Conservation (phyloP, 805 yeast species). For the Ogataea nonfermentans region DNA sequence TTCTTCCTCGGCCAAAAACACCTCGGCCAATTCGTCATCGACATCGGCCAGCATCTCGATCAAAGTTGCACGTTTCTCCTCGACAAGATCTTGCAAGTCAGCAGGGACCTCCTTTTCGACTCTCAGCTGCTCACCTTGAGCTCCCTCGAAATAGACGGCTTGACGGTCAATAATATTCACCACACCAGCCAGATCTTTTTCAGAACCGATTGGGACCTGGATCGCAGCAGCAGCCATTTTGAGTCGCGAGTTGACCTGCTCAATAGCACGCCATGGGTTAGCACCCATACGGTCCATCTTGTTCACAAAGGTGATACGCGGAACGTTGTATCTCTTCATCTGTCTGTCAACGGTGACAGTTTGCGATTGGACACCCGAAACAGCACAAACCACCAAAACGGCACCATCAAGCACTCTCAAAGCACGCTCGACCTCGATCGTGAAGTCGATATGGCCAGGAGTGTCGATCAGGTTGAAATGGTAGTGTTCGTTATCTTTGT, state of each 20-base stretch:
- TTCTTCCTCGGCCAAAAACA: slow-evolving; percentile 84
- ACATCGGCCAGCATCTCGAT: slow-evolving; percentile 97
- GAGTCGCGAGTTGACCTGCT: slow-evolving; percentile 82
- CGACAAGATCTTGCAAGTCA: slow-evolving; percentile 76
- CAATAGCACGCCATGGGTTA: slow-evolving; percentile 92
- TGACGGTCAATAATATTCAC: slow-evolving; percentile 89
- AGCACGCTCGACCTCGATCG: slow-evolving; percentile 99
- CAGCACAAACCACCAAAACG: slow-evolving; percentile 97
- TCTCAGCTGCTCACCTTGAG: slow-evolving; percentile 80
- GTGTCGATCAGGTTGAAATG: slow-evolving; percentile 96
- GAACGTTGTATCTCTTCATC: slow-evolving; percentile 97
- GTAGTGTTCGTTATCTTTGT: slow-evolving; percentile 61
- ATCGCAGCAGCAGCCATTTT: slow-evolving; percentile 95
- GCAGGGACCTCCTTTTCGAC: slow-evolving; percentile 66
- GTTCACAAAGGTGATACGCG: slow-evolving; percentile 92
- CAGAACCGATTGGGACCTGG: slow-evolving; percentile 97
- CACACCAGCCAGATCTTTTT: slow-evolving; percentile 78
- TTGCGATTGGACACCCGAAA: slow-evolving; percentile 96
- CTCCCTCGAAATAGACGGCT: slow-evolving; percentile 85
- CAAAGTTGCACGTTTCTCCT: slow-evolving; percentile 80
- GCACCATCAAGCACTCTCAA: slow-evolving; percentile 97
- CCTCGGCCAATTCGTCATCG: slow-evolving; percentile 95
- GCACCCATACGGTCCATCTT: slow-evolving; percentile 99
- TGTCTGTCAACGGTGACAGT: slow-evolving; percentile 98
- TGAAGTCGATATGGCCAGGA: slow-evolving; percentile 98